phyloP scores from a whole-genome alignment of 2,329 filamentous ascomycete species.

The Cladosporium austrohemisphaericum region DNA sequence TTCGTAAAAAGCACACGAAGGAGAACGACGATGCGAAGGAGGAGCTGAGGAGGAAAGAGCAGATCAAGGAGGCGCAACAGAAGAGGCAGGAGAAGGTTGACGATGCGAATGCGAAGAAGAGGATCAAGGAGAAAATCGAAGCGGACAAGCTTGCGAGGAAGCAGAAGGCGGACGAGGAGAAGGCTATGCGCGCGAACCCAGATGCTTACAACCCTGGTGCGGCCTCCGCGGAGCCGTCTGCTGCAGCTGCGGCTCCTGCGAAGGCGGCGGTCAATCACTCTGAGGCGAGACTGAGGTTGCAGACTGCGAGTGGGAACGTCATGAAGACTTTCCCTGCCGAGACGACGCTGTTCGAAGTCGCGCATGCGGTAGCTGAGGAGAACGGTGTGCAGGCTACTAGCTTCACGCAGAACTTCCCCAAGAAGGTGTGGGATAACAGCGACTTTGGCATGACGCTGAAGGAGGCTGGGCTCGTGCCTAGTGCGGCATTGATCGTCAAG shows the following conservation, averaged over 20 bases:
- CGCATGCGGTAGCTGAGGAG: conserved; percentile 68
- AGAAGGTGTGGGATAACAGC: conserved; percentile 65
- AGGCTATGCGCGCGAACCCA: conserved; percentile 79
- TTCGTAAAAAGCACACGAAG: conserved; percentile 81
- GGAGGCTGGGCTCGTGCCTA: conserved; percentile 85
- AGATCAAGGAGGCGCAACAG: conserved; percentile 81
- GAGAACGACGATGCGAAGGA: conserved; percentile 89
- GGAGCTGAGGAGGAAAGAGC: conserved; percentile 80
- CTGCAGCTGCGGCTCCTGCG: conserved; percentile 44
- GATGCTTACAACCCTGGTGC: conserved; percentile 49
- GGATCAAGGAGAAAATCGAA: conserved; percentile 89
- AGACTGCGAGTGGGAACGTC: conserved; percentile 70
- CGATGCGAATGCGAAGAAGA: conserved; percentile 79
- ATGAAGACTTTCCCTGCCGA: conserved; percentile 86
- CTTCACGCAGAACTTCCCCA: conserved; percentile 83
- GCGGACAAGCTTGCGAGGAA: conserved; percentile 88
- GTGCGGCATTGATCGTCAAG: conserved; percentile 76
- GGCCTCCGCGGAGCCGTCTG: conserved; percentile 28
- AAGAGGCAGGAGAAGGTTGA: conserved; percentile 86
- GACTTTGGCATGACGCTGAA: conserved; percentile 90
- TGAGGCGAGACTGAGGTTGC: conserved; percentile 76
- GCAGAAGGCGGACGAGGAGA: conserved; percentile 78
- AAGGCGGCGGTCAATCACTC: conserved; percentile 66
- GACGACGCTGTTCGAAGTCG: conserved; percentile 90
- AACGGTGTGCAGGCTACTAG: conserved; percentile 66